A percentile compares a stretch with the other conserved stretches of the same genome.
phyloP scores from a whole-genome alignment of 2,329 filamentous ascomycete genomes.

The Trichoderma brevicompactum region DNA sequence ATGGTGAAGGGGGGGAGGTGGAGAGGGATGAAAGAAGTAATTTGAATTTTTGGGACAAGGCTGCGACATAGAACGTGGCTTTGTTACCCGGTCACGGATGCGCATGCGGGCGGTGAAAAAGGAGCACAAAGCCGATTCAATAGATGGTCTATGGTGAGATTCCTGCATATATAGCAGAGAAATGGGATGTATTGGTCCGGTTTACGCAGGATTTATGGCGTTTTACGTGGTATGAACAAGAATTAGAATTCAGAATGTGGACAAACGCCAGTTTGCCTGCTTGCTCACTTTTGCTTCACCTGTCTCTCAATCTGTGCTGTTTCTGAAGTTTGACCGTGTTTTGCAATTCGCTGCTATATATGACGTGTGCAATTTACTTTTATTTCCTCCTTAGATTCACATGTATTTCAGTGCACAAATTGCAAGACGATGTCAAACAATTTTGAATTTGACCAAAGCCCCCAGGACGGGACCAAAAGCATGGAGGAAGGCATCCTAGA shows the following conservation, averaged over 20 bases:
- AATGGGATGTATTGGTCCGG: constrained; percentile 24
- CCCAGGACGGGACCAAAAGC: not conserved
- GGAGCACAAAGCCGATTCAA: constrained; percentile 23
- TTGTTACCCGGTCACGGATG: not conserved
- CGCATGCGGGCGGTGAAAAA: constrained; percentile 2
- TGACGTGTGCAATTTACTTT: not conserved
- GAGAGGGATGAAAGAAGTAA: constrained; percentile 6
- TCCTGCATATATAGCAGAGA: constrained; percentile 27
- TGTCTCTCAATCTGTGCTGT: not conserved
- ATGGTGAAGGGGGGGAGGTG: not conserved
- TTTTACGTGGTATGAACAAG: constrained; percentile 29
- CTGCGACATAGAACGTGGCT: not conserved
- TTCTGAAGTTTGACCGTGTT: not conserved
- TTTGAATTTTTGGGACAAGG: not conserved
- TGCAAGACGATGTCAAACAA: constrained; percentile 10
- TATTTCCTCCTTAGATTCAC: not conserved
- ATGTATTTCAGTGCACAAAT: not conserved
- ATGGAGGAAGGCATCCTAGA: constrained; percentile 29
- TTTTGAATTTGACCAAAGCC: not conserved
- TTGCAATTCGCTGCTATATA: not conserved
- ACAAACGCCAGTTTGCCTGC: constrained; percentile 19
- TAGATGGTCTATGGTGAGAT: constrained; percentile 25
- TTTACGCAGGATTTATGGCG: constrained; percentile 28
- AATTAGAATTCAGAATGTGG: constrained; percentile 24
- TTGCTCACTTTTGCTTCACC: constrained; percentile 26